Percentiles rank a stretch among this genome's conserved stretches.
phyloP scores from a whole-genome alignment of 495 filamentous ascomycete species.

The Penicillium robsamsonii region DNA sequence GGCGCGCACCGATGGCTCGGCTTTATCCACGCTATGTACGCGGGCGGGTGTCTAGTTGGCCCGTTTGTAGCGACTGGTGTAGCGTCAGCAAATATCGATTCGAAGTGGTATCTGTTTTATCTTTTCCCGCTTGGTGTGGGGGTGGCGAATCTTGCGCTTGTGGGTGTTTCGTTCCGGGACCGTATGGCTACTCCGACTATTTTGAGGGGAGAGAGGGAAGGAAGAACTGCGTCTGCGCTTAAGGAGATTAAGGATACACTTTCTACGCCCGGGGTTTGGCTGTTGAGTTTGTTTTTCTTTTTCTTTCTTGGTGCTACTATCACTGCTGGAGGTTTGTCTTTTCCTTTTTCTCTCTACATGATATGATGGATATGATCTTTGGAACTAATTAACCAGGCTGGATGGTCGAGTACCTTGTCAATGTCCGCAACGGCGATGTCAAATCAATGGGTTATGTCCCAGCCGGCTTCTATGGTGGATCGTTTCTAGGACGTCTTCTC shows the following conservation, averaged over 20 bases:
- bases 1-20: constrained; percentile 34
- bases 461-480: constrained; percentile 31
- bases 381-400: constrained; percentile 19
- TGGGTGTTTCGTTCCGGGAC: constrained; percentile 26
- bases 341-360: no score
- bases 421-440: constrained; percentile 31
- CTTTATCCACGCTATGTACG: constrained; percentile 40
- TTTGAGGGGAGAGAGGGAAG: background rate
- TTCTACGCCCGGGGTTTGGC: constrained; percentile 26
- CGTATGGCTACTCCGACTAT: constrained; percentile 8
- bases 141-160: constrained; percentile 21
- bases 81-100: constrained; percentile 21
- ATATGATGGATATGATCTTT: background rate
- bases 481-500: constrained; percentile 27
- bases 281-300: constrained; percentile 35
- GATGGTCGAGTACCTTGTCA: constrained; percentile 36
- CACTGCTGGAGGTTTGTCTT: constrained; percentile 28
- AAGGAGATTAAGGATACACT: constrained; percentile 28
- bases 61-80: constrained; percentile 32
- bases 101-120: constrained; percentile 32
- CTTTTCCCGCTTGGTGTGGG: constrained; percentile 27
- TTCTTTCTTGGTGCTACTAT: constrained; percentile 32
- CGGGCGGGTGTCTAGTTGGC: constrained; percentile 33
- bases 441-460: constrained; percentile 34
- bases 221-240: constrained; percentile 3